Conservation (phyloP, 176 grass and related monocot genomes). For the Elymus sibiricus region DNA sequence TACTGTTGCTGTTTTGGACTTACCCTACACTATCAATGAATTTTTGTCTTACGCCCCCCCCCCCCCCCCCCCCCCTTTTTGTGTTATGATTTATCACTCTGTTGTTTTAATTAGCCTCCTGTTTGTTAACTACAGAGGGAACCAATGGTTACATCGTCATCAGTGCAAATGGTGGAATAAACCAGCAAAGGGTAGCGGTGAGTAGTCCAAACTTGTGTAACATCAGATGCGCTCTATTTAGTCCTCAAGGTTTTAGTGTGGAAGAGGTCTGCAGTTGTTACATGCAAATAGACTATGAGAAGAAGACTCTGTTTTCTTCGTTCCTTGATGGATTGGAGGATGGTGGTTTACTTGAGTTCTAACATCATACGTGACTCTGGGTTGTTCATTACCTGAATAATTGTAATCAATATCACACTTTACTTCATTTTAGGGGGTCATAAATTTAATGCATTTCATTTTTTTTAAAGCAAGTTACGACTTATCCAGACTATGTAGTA, state of each 20-base stretch:
- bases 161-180: slow-evolving; percentile 97
- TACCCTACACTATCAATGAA: background rate
- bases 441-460: background rate
- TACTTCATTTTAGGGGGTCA: slow-evolving; percentile 5
- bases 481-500: background rate
- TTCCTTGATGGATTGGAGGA: background rate
- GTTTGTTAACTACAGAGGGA: slow-evolving; percentile 42
- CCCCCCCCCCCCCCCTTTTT: background rate
- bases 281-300: background rate
- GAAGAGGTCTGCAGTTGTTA: background rate
- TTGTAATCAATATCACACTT: background rate
- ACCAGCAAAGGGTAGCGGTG: slow-evolving; percentile 97
- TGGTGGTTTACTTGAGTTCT: background rate
- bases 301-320: background rate
- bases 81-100: background rate
- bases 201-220: slow-evolving; percentile 26
- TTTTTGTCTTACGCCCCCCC: slow-evolving; percentile 20
- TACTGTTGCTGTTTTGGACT: background rate
- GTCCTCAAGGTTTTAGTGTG: background rate
- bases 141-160: slow-evolving; percentile 83
- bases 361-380: background rate
- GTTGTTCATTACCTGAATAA: slow-evolving; percentile 5
- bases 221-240: slow-evolving; percentile 4
- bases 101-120: background rate
- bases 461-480: background rate